Conservation (phyloP, 257 asterid genomes). For the Marsdenia floribunda region DNA sequence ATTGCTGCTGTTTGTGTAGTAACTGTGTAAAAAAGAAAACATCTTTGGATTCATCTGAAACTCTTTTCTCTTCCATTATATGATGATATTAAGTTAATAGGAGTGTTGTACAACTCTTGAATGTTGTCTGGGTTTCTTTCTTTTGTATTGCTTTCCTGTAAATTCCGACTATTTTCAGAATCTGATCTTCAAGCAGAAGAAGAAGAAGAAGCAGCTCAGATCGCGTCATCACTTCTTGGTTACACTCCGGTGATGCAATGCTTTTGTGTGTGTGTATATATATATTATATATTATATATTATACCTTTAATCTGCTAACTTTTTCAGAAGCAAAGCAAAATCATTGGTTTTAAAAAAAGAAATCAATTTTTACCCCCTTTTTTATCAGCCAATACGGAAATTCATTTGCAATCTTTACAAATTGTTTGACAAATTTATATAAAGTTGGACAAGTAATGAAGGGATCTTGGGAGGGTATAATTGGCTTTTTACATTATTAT, state of each 20-base stretch:
- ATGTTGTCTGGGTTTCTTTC: neutral
- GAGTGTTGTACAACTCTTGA: slow-evolving; percentile 5
- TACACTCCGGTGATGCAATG: neutral
- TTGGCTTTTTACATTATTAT: too few relatives aligned
- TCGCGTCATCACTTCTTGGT: neutral
- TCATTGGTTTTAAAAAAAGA: neutral
- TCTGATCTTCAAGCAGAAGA: neutral
- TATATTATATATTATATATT: too few relatives aligned
- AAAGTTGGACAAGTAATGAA: too few relatives aligned
- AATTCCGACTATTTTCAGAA: neutral
- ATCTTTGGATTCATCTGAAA: slow-evolving; percentile 11
- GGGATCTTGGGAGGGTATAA: too few relatives aligned
- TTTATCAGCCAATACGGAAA: too few relatives aligned
- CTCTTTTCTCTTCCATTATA: slow-evolving; percentile 5
- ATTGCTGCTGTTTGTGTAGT: slow-evolving; percentile 30
- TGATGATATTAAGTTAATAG: slow-evolving; percentile 10
- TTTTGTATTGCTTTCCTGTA: neutral
- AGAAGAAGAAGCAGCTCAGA: neutral
- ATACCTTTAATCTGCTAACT: neutral
- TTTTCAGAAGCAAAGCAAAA: neutral
- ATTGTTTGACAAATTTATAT: too few relatives aligned
- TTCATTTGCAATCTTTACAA: too few relatives aligned
- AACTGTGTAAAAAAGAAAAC: slow-evolving; percentile 19
- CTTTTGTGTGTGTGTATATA: neutral
- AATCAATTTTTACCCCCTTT: too few relatives aligned